Evolutionary conservation across 2,329 filamentous ascomycete species (phyloP).

Genomic region (Nigrospora sphaerica): DNA sequence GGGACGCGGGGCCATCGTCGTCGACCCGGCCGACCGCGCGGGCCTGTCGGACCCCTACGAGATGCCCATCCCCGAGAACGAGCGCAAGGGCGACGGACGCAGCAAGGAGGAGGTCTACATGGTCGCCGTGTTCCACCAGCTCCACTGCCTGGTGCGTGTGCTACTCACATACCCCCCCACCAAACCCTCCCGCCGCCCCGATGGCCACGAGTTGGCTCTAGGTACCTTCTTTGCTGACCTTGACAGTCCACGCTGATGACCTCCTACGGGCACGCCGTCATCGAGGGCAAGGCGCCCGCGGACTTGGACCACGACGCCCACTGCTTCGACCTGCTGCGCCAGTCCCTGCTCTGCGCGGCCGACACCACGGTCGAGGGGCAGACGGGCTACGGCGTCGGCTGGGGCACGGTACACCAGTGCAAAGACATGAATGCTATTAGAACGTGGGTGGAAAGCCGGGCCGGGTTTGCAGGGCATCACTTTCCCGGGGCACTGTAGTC

Average conservation of each 20-base stretch:
- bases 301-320: not conserved
- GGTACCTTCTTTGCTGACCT: too few relatives aligned
- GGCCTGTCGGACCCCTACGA: not conserved
- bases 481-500: not conserved
- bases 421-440: not conserved
- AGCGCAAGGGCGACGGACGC: not conserved
- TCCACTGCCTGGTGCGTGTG: not conserved
- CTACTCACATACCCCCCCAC: too few relatives aligned
- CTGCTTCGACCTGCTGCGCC: not conserved
- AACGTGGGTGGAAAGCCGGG: not conserved
- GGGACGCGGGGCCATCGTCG: not conserved
- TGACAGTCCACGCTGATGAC: not conserved
- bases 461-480: not conserved
- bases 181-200: too few relatives aligned
- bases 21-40: not conserved
- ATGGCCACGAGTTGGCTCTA: too few relatives aligned
- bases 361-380: not conserved
- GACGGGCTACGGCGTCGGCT: not conserved
- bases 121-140: not conserved
- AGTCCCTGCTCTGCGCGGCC: not conserved
- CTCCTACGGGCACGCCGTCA: not conserved
- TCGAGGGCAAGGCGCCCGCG: not conserved
- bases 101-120: conserved; percentile 1
- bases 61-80: not conserved
- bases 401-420: not conserved